Conservation (phyloP, 306 rosid genomes). For the Inga oerstediana region DNA sequence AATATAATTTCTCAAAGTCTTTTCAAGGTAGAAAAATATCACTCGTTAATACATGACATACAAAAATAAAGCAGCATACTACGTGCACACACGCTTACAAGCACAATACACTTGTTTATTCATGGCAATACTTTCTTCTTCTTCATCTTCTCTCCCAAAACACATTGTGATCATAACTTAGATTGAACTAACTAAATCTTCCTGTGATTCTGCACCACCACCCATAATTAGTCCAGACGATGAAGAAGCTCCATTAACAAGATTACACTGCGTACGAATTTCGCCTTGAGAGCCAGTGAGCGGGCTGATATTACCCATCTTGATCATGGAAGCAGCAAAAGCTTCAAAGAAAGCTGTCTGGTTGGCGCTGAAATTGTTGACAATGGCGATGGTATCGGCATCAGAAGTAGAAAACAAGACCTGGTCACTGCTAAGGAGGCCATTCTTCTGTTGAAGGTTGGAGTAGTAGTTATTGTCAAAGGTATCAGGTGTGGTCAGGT, state of each 20-base stretch:
- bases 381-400: not conserved
- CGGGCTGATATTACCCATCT: constrained; percentile 16
- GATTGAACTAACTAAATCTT: not conserved
- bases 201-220: not conserved
- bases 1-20: no score
- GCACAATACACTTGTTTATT: not conserved
- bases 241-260: not conserved
- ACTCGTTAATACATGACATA: not conserved
- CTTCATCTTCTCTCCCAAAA: no score
- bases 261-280: not conserved
- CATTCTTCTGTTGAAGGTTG: not conserved
- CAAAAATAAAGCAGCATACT: not conserved
- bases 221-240: not conserved
- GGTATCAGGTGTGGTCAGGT: not conserved
- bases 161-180: not conserved
- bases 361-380: not conserved
- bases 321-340: constrained; percentile 15
- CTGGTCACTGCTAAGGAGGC: constrained; percentile 14
- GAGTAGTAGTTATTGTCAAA: constrained; percentile 2
- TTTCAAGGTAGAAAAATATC: not conserved
- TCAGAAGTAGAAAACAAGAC: not conserved
- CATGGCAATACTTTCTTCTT: not conserved
- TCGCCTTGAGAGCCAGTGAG: constrained; percentile 11
- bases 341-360: not conserved
- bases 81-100: not conserved